Conservation (phyloP, 2,329 filamentous ascomycete genomes). For the Hypoxylon sp. region DNA sequence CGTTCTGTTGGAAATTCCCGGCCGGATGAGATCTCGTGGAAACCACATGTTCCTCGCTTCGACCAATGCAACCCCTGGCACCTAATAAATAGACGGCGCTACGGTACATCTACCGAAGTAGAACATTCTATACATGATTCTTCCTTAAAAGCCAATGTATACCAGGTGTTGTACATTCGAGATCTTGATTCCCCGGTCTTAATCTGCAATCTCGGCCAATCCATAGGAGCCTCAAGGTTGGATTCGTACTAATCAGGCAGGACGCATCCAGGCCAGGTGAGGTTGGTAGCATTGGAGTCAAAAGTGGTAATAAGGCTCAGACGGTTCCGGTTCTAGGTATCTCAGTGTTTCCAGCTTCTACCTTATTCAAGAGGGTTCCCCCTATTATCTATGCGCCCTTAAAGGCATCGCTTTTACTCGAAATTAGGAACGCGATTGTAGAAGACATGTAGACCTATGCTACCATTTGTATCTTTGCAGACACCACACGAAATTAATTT, state of each 20-base stretch:
- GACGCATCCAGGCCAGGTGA: neutral
- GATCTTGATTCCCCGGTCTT: neutral
- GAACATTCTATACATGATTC: neutral
- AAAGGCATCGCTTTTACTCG: neutral
- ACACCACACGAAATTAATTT: conserved; percentile 2
- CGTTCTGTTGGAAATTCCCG: conserved; percentile 3
- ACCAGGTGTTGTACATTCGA: neutral
- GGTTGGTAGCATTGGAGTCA: conserved; percentile 1
- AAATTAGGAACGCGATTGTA: neutral
- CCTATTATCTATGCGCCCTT: neutral
- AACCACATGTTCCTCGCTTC: conserved; percentile 8
- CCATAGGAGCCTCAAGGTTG: conserved; percentile 4
- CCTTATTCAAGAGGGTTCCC: neutral
- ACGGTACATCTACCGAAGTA: conserved; percentile 6
- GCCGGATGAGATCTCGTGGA: conserved; percentile 6
- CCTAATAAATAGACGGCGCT: conserved; percentile 17
- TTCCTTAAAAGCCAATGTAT: neutral
- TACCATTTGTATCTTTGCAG: neutral
- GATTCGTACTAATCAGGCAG: conserved; percentile 22
- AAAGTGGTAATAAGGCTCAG: conserved; percentile 3
- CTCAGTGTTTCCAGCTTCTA: neutral
- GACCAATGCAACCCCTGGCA: conserved; percentile 5
- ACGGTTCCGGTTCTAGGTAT: neutral
- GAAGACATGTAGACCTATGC: neutral
- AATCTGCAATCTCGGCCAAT: conserved; percentile 16